phyloP scores from a whole-genome alignment of 768 basidiomycete genomes.

The Leccinum arenicola region DNA sequence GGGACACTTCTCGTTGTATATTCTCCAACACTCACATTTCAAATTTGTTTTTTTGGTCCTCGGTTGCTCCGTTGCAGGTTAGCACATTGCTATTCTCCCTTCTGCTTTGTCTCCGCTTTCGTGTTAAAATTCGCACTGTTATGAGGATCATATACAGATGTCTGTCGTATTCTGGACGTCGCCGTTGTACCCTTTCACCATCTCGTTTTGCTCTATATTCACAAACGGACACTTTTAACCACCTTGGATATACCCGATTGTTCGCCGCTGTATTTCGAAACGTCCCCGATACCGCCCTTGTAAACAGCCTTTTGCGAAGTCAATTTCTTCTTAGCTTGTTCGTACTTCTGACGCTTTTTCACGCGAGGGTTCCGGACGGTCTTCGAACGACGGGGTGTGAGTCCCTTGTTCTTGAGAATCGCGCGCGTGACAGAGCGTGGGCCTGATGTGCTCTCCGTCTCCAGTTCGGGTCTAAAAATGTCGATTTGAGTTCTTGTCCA shows the following conservation, averaged over 20 bases:
- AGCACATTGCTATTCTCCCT: constrained; percentile 21
- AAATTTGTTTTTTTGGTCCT: constrained; percentile 4
- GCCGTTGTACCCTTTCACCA: constrained; percentile 11
- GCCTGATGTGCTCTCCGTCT: constrained; percentile 49
- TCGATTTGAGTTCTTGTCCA: constrained; percentile 9
- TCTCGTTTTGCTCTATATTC: constrained; percentile 8
- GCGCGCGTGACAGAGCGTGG: constrained; percentile 87
- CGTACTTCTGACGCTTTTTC: constrained; percentile 92
- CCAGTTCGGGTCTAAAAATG: constrained; percentile 28
- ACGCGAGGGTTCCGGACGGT: constrained; percentile 94
- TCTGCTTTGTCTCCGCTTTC: constrained; percentile 1
- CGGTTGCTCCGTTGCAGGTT: constrained; percentile 4
- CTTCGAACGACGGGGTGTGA: constrained; percentile 88
- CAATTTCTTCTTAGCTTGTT: constrained; percentile 92
- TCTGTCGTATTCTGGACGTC: constrained; percentile 9
- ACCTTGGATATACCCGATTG: constrained; percentile 89
- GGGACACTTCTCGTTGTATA: constrained; percentile 12
- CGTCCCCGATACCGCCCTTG: constrained; percentile 78
- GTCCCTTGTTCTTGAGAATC: constrained; percentile 91
- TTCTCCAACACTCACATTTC: constrained; percentile 4
- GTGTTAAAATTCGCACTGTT: constrained; percentile 11
- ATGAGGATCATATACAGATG: constrained; percentile 13
- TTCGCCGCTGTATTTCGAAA: constrained; percentile 86
- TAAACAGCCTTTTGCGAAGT: constrained; percentile 88
- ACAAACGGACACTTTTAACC: constrained; percentile 80